Evolutionary conservation across 306 rosid species (phyloP).

Genomic region (Glycine latifolia): DNA sequence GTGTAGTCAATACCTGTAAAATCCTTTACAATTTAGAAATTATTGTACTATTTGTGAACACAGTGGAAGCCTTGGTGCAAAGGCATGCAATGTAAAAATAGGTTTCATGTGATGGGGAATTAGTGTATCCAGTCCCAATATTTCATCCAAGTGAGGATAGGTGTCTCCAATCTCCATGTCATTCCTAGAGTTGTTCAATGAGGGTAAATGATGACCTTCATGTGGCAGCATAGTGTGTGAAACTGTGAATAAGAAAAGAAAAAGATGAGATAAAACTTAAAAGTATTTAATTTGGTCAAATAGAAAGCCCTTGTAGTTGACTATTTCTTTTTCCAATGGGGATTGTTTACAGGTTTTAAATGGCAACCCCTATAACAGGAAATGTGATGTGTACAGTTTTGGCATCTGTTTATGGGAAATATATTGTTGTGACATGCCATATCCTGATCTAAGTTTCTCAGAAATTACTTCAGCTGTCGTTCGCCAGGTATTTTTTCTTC

Average conservation of each 20-base stretch:
- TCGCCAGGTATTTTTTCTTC: slow-evolving; percentile 73
- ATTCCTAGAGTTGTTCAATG: slow-evolving; percentile 12
- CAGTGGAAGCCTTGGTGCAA: slow-evolving; percentile 1
- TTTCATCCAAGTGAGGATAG: not conserved
- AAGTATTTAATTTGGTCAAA: slow-evolving; percentile 10
- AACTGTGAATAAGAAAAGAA: slow-evolving; percentile 11
- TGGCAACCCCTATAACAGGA: slow-evolving; percentile 96
- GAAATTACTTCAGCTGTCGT: slow-evolving; percentile 97
- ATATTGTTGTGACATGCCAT: slow-evolving; percentile 99
- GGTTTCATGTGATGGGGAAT: too few relatives aligned
- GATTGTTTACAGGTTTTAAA: slow-evolving; percentile 80
- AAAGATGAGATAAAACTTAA: not conserved
- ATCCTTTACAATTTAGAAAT: slow-evolving; percentile 28
- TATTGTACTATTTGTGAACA: slow-evolving; percentile 1
- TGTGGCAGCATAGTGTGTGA: slow-evolving; percentile 15
- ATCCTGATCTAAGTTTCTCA: slow-evolving; percentile 95
- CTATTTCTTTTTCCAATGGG: slow-evolving; percentile 41
- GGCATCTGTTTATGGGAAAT: slow-evolving; percentile 97
- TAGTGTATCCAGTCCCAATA: too few relatives aligned
- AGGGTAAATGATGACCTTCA: slow-evolving; percentile 19
- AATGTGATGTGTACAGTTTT: slow-evolving; percentile 96
- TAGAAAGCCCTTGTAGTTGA: slow-evolving; percentile 32
- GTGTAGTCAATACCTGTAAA: slow-evolving; percentile 32
- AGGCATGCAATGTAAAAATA: not conserved
- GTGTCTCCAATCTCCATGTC: slow-evolving; percentile 3